Percentiles rank a stretch among this genome's conserved stretches.
Conservation (phyloP, 306 rosid species). For the Arachis stenosperma region DNA sequence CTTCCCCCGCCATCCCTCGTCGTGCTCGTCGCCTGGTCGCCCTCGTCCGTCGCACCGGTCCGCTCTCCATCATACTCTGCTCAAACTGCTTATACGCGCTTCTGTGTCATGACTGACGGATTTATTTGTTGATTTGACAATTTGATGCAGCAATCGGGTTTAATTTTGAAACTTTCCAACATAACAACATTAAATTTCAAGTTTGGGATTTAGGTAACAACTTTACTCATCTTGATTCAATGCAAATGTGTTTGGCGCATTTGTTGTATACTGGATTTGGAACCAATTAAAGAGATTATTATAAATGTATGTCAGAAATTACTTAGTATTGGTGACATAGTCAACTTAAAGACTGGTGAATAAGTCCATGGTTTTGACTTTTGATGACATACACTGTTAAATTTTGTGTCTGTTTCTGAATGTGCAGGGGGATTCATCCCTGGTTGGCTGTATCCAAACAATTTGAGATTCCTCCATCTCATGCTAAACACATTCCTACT, state of each 20-base stretch:
- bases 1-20: too few species aligned
- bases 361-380: neutral
- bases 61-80: too few species aligned
- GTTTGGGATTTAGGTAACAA: too few species aligned
- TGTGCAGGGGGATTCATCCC: neutral
- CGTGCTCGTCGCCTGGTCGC: neutral
- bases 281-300: neutral
- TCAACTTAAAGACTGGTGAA: neutral
- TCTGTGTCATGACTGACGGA: constrained; percentile 16
- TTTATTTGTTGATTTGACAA: constrained; percentile 17
- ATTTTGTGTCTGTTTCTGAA: too few species aligned
- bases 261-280: constrained; percentile 3
- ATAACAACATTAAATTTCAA: too few species aligned
- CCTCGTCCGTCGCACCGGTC: too few species aligned
- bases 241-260: neutral
- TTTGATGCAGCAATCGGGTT: constrained; percentile 37
- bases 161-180: too few species aligned
- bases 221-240: neutral
- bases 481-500: constrained; percentile 22
- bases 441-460: neutral
- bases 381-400: neutral
- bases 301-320: neutral
- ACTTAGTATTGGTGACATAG: neutral
- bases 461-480: constrained; percentile 11
- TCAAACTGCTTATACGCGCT: neutral